These are phyloP conservation scores for Silene latifolia DNA, from an alignment of 148 eudicot genomes.

Conservation along the genomic window DNA sequence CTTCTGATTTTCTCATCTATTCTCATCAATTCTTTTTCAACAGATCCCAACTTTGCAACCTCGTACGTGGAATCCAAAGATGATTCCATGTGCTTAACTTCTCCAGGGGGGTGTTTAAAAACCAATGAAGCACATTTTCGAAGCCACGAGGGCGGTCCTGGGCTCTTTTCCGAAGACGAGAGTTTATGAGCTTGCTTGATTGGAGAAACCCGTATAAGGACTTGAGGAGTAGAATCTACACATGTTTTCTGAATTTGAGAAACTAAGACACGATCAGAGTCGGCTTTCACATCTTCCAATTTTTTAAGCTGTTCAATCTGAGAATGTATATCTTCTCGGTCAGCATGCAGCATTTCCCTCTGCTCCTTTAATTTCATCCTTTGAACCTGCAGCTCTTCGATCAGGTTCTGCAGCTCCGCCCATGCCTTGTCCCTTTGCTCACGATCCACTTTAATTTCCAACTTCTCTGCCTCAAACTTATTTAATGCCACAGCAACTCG, in stretches of 20 bases:
- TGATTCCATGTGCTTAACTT: conserved; percentile 18
- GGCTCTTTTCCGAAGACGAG: conserved; percentile 20
- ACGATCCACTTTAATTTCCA: conserved; percentile 69
- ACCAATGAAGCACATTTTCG: conserved; percentile 50
- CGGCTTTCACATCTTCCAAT: conserved; percentile 60
- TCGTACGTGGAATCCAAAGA: conserved; percentile 13
- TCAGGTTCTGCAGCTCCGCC: conserved; percentile 68
- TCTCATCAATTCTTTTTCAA: conserved; percentile 11
- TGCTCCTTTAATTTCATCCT: conserved; percentile 84
- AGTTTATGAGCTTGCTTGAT: conserved; percentile 24
- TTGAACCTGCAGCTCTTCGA: conserved; percentile 77
- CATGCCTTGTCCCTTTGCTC: conserved; percentile 83
- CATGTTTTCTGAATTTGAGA: conserved; percentile 33
- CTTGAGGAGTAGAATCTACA: conserved; percentile 34
- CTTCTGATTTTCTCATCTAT: conserved; percentile 9
- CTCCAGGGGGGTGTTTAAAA: conserved; percentile 27
- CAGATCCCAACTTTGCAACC: conserved; percentile 6
- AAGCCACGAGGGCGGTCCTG: conserved; percentile 31
- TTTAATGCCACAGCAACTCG: conserved; percentile 53
- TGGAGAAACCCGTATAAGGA: conserved; percentile 26
- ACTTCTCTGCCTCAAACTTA: conserved; percentile 69
- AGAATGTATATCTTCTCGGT: conserved; percentile 59
- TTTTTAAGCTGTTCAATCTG: conserved; percentile 70
- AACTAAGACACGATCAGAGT: conserved; percentile 38
- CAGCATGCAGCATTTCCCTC: conserved; percentile 77